Evolutionary conservation across 2,329 filamentous ascomycete genomes (phyloP).

Genomic region (Dryadomyces quercivorus): DNA sequence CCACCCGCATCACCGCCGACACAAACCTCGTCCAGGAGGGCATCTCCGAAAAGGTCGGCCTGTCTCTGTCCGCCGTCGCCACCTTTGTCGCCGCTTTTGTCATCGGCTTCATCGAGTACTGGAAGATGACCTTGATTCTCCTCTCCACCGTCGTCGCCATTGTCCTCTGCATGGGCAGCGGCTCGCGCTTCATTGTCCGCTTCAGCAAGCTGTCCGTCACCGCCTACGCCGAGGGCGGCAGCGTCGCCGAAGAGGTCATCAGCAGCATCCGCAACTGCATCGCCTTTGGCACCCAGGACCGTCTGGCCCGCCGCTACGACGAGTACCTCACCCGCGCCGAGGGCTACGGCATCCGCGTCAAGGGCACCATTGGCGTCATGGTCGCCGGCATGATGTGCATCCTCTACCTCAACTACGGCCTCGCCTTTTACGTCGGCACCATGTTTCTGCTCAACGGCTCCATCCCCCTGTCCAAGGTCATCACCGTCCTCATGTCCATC

Average conservation of each 20-base stretch:
- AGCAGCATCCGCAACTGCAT: constrained; percentile 86
- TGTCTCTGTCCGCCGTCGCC: constrained; percentile 64
- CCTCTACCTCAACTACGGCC: constrained; percentile 75
- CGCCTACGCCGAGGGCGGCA: constrained; percentile 74
- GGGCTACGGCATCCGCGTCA: constrained; percentile 63
- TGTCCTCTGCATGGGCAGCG: constrained; percentile 60
- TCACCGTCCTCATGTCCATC: constrained; percentile 81
- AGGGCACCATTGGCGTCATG: constrained; percentile 64
- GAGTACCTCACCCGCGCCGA: constrained; percentile 60
- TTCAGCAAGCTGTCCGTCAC: constrained; percentile 68
- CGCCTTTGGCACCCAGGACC: constrained; percentile 87
- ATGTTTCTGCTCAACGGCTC: constrained; percentile 57
- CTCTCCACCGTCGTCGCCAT: constrained; percentile 72
- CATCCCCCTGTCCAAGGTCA: constrained; percentile 54
- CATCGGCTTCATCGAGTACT: constrained; percentile 82
- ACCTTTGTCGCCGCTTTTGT: constrained; percentile 84
- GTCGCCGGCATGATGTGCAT: constrained; percentile 73
- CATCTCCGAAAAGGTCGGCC: constrained; percentile 76
- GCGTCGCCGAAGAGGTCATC: constrained; percentile 85
- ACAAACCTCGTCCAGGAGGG: constrained; percentile 90
- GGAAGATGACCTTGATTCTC: constrained; percentile 86
- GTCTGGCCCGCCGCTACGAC: constrained; percentile 80
- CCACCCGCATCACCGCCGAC: constrained; percentile 86
- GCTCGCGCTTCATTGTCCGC: constrained; percentile 64
- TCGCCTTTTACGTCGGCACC: constrained; percentile 82